Percentiles rank a stretch among this genome's conserved stretches.
Conservation (phyloP, 164 flowering plant genomes). For the Piper longum region DNA sequence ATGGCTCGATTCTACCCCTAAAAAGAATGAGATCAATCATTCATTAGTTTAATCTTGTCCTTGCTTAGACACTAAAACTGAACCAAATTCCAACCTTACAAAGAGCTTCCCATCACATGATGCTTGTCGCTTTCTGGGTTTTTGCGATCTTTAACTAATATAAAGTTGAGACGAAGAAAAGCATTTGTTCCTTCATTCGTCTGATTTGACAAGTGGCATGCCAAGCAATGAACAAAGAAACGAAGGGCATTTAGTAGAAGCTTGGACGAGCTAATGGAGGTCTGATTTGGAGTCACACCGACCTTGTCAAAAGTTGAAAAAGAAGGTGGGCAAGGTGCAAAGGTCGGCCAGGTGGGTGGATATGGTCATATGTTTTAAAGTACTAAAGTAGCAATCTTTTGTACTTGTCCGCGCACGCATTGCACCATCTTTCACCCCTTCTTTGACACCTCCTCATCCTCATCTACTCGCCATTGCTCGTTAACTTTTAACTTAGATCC, state of each 20-base stretch:
- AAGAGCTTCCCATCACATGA: too few relatives aligned
- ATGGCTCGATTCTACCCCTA: too few relatives aligned
- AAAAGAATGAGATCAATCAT: too few relatives aligned
- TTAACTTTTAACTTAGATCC: neutral
- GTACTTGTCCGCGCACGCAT: neutral
- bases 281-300: constrained; percentile 4
- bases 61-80: too few relatives aligned
- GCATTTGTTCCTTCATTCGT: neutral
- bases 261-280: neutral
- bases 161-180: neutral
- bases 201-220: neutral
- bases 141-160: too few relatives aligned
- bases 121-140: neutral
- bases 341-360: neutral
- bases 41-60: too few relatives aligned
- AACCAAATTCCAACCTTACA: too few relatives aligned
- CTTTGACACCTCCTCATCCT: neutral
- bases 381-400: neutral
- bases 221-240: neutral
- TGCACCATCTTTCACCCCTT: neutral
- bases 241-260: neutral
- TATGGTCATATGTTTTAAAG: neutral
- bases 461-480: neutral
- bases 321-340: neutral
- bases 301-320: neutral